A percentile compares a stretch with the other conserved stretches of the same genome.
These are phyloP conservation scores for Penicillium salamii DNA, from an alignment of 495 filamentous ascomycete genomes.

Conservation along the genomic window DNA sequence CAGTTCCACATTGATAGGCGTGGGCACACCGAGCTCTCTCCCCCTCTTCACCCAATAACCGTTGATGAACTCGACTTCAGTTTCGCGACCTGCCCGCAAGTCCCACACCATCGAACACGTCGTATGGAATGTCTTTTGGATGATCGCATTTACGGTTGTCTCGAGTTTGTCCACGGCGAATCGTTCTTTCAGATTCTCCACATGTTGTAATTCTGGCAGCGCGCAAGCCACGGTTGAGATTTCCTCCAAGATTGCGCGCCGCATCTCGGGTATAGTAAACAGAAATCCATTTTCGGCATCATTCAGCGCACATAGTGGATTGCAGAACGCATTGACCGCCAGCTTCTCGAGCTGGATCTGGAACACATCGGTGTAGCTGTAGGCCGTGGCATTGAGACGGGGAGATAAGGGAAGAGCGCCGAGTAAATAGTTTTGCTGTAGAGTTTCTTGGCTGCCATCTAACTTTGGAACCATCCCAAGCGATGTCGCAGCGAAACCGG, in stretches of 20 bases:
- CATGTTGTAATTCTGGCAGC: conserved; percentile 55
- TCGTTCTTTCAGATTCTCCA: conserved; percentile 43
- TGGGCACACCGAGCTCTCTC: conserved; percentile 49
- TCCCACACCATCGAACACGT: conserved; percentile 73
- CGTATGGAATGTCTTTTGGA: conserved; percentile 55
- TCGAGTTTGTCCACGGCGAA: conserved; percentile 48
- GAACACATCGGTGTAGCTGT: conserved; percentile 25
- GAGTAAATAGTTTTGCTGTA: conserved; percentile 21
- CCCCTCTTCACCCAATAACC: conserved; percentile 63
- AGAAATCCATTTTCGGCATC: conserved; percentile 63
- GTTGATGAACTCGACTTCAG: conserved; percentile 76
- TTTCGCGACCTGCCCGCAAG: conserved; percentile 53
- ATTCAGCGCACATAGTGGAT: conserved; percentile 67
- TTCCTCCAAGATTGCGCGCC: conserved; percentile 52
- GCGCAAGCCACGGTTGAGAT: conserved; percentile 48
- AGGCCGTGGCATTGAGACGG: conserved; percentile 24
- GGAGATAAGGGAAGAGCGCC: conserved; percentile 25
- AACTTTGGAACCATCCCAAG: conserved; percentile 38
- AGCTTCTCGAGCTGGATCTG: conserved; percentile 67
- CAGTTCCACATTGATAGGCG: conserved; percentile 9
- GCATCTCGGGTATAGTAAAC: conserved; percentile 42
- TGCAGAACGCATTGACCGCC: conserved; percentile 67
- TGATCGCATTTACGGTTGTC: conserved; percentile 49
- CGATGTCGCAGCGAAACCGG: conserved; percentile 52
- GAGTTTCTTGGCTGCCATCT: conserved; percentile 12